phyloP scores from a whole-genome alignment of 176 grass and related monocot species.

The Oryza officinalis region DNA sequence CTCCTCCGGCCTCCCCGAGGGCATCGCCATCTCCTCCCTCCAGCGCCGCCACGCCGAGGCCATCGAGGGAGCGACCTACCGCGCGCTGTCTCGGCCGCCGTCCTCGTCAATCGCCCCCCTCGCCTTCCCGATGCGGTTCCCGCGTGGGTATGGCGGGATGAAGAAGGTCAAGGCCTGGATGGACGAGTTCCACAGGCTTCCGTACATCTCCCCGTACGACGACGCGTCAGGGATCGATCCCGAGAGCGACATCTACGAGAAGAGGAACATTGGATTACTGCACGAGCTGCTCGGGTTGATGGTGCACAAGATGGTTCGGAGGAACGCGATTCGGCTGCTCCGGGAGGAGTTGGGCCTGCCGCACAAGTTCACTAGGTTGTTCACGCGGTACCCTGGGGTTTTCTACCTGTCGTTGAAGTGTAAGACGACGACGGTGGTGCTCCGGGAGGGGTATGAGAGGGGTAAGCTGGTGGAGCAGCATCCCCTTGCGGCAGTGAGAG shows the following conservation, averaged over 20 bases:
- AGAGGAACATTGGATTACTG: slow-evolving; percentile 78
- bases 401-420: slow-evolving; percentile 93
- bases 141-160: slow-evolving; percentile 85
- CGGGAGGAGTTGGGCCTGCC: slow-evolving; percentile 82
- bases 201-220: slow-evolving; percentile 90
- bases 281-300: slow-evolving; percentile 85
- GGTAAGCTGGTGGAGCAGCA: slow-evolving; percentile 84
- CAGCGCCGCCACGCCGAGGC: slow-evolving; percentile 59
- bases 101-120: slow-evolving; percentile 66
- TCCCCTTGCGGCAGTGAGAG: slow-evolving; percentile 56
- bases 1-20: slow-evolving; percentile 41
- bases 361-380: slow-evolving; percentile 84
- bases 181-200: slow-evolving; percentile 86
- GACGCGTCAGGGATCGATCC: slow-evolving; percentile 78
- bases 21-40: slow-evolving; percentile 66
- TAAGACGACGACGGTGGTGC: slow-evolving; percentile 78
- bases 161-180: slow-evolving; percentile 96
- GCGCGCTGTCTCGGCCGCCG: slow-evolving; percentile 57
- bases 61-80: slow-evolving; percentile 56
- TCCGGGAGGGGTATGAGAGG: slow-evolving; percentile 83
- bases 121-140: slow-evolving; percentile 88
- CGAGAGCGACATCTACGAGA: slow-evolving; percentile 93
- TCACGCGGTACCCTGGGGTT: slow-evolving; percentile 81
- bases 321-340: slow-evolving; percentile 74
- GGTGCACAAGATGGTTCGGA: slow-evolving; percentile 90